These are phyloP conservation scores for Ramaria sp. DNA, from an alignment of 768 basidiomycete genomes.

Conservation along the genomic window DNA sequence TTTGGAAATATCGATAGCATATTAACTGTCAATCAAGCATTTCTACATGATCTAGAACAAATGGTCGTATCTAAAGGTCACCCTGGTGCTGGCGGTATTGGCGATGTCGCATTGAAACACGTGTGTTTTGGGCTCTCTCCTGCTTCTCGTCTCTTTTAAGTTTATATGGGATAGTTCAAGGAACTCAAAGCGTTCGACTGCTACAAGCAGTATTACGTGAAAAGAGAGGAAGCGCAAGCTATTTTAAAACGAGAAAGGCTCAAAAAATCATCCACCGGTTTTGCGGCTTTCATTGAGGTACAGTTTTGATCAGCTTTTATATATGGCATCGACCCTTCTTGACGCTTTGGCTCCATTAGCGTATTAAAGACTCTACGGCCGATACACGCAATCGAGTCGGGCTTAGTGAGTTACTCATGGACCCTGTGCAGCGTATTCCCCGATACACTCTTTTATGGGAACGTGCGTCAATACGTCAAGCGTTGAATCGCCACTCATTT, in stretches of 20 bases:
- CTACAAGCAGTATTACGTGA: constrained; percentile 84
- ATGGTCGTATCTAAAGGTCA: constrained; percentile 56
- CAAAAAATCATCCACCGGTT: constrained; percentile 63
- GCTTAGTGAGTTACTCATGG: constrained; percentile 86
- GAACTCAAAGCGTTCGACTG: constrained; percentile 78
- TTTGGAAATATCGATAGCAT: constrained; percentile 93
- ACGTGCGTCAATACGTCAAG: constrained; percentile 16
- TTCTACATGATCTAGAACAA: constrained; percentile 73
- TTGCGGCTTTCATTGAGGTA: constrained; percentile 83
- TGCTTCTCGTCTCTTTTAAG: background rate
- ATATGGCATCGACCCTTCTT: background rate
- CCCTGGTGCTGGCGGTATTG: constrained; percentile 52
- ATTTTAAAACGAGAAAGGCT: constrained; percentile 80
- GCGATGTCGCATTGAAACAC: constrained; percentile 78
- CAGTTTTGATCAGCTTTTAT: constrained; percentile 18
- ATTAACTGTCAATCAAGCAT: constrained; percentile 80
- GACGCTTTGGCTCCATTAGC: constrained; percentile 31
- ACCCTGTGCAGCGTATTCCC: constrained; percentile 92
- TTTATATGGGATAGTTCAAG: constrained; percentile 40
- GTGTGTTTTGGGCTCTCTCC: constrained; percentile 17
- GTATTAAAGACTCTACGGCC: constrained; percentile 74
- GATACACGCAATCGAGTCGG: constrained; percentile 76
- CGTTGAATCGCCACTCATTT: background rate
- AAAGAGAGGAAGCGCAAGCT: constrained; percentile 84
- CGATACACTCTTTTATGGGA: constrained; percentile 89